Percentiles rank a stretch among this genome's conserved stretches.
phyloP scores from a whole-genome alignment of 805 yeast species.

The Lachancea dasiensis region DNA sequence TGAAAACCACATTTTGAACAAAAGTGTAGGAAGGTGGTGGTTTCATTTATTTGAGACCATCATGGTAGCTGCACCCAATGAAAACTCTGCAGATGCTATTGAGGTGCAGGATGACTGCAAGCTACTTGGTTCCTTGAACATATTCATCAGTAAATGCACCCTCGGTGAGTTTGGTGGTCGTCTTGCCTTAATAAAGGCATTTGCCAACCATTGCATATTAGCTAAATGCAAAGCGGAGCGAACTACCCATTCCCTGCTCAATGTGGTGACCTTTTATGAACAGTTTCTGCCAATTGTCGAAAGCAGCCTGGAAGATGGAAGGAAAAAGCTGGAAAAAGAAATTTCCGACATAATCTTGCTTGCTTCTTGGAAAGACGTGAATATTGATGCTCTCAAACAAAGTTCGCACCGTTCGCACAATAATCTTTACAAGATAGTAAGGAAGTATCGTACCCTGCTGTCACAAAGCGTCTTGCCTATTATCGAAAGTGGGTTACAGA shows the following conservation, averaged over 20 bases:
- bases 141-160: conserved; percentile 69
- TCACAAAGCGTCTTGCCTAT: conserved; percentile 44
- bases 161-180: conserved; percentile 68
- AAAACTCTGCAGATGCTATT: conserved; percentile 29
- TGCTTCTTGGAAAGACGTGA: conserved; percentile 97
- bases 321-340: conserved; percentile 63
- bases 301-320: conserved; percentile 40
- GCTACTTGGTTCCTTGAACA: conserved; percentile 55
- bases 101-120: conserved; percentile 21
- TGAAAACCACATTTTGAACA: conserved; percentile 48
- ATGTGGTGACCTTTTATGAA: conserved; percentile 51
- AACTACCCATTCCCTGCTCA: conserved; percentile 25
- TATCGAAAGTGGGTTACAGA: conserved; percentile 50
- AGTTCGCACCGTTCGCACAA: conserved; percentile 88
- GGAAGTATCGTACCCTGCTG: conserved; percentile 68
- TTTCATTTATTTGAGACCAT: conserved; percentile 80
- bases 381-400: conserved; percentile 86
- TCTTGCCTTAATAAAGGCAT: conserved; percentile 56
- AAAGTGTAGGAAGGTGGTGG: conserved; percentile 78
- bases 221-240: too few relatives aligned
- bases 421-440: conserved; percentile 71
- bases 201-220: conserved; percentile 56
- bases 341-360: conserved; percentile 76
- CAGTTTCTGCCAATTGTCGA: conserved; percentile 55
- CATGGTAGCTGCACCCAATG: conserved; percentile 36